Conservation (phyloP, 2,329 filamentous ascomycete genomes). For the Curvularia lunata region DNA sequence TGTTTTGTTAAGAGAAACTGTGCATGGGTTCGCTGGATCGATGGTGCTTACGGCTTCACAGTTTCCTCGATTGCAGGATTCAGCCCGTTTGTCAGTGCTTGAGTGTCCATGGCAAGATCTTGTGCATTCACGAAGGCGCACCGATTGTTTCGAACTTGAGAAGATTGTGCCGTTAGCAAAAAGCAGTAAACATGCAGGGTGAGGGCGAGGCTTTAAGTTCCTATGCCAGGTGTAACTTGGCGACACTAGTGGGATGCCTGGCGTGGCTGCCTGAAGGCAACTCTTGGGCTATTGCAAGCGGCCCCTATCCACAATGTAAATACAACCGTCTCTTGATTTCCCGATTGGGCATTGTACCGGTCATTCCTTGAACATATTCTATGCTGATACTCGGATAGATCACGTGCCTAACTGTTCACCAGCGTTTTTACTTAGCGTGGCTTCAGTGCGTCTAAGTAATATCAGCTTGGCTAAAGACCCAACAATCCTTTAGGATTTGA, state of each 20-base stretch:
- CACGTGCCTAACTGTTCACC: too few relatives aligned
- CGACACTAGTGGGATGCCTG: neutral
- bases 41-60: neutral
- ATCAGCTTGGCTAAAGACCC: too few relatives aligned
- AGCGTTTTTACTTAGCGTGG: too few relatives aligned
- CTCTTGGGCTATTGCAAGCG: neutral
- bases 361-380: too few relatives aligned
- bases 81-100: neutral
- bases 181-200: neutral
- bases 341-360: neutral
- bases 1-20: neutral
- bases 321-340: neutral
- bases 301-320: neutral
- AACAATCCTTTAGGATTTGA: too few relatives aligned
- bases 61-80: neutral
- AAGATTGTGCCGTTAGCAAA: neutral
- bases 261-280: neutral
- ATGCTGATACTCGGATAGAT: too few relatives aligned
- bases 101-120: neutral
- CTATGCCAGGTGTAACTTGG: too few relatives aligned
- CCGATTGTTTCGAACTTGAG: neutral
- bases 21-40: neutral
- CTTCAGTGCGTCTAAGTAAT: too few relatives aligned
- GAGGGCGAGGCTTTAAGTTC: neutral
- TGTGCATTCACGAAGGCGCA: neutral